These are phyloP conservation scores for Termitomyces sp. DNA, from an alignment of 1,284 basidiomycete species.

Conservation along the genomic window DNA sequence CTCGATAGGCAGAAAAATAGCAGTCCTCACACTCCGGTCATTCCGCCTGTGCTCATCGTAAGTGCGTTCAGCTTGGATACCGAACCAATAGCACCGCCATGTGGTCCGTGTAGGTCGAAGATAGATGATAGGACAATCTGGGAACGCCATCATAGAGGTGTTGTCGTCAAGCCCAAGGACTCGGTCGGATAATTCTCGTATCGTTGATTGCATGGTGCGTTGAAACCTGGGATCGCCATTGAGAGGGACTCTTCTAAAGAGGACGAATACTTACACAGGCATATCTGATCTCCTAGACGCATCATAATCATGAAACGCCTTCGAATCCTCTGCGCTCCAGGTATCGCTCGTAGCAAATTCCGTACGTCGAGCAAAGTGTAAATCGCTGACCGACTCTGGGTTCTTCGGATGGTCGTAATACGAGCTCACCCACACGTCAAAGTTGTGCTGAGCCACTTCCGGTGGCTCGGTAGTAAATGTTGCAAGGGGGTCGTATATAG, in stretches of 20 bases:
- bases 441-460: constrained; percentile 19
- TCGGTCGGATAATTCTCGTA: constrained; percentile 17
- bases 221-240: constrained; percentile 7
- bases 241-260: not conserved
- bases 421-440: constrained; percentile 24
- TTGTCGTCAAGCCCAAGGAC: constrained; percentile 23
- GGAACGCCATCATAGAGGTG: constrained; percentile 19
- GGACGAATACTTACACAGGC: constrained; percentile 17
- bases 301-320: constrained; percentile 14
- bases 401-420: constrained; percentile 26
- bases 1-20: constrained; percentile 20
- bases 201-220: constrained; percentile 18
- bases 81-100: constrained; percentile 23
- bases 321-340: constrained; percentile 22
- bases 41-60: constrained; percentile 17
- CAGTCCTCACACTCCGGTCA: constrained; percentile 13
- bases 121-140: constrained; percentile 19
- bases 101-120: constrained; percentile 19
- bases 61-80: constrained; percentile 17
- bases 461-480: constrained; percentile 14
- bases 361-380: constrained; percentile 19
- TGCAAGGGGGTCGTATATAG: constrained; percentile 16
- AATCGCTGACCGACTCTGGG: constrained; percentile 17
- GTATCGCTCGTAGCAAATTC: constrained; percentile 15
- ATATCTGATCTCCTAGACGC: constrained; percentile 20